Percentiles rank a stretch among this genome's conserved stretches.
Evolutionary conservation across 345 rosid genomes (phyloP).

Genomic region (Acer saccharum): DNA sequence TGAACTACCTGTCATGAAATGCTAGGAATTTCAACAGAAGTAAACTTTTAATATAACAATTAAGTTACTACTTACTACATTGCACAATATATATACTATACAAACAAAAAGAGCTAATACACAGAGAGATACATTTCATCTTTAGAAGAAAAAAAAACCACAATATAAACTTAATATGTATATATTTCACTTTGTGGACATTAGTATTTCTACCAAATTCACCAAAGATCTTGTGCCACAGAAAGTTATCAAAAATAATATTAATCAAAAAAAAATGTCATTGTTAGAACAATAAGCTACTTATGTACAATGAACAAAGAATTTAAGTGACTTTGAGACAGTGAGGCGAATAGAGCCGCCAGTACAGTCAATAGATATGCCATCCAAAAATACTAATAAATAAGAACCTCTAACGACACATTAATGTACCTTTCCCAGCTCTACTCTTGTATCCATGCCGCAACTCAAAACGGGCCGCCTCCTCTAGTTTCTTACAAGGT

Average conservation of each 20-base stretch:
- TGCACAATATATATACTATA: neutral
- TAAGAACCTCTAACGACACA: neutral
- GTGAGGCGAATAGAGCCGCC: neutral
- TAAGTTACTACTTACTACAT: neutral
- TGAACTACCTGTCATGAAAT: conserved; percentile 50
- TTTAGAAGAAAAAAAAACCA: neutral
- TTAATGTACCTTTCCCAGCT: conserved; percentile 54
- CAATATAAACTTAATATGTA: neutral
- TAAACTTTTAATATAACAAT: conserved; percentile 1
- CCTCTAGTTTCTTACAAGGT: conserved; percentile 87
- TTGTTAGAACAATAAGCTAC: neutral
- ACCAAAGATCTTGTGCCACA: neutral
- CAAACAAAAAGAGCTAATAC: neutral
- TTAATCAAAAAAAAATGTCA: neutral
- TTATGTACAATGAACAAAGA: neutral
- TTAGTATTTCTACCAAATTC: neutral
- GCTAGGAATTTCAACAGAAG: conserved; percentile 12
- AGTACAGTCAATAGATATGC: neutral
- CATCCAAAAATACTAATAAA: neutral
- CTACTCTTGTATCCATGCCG: conserved; percentile 66
- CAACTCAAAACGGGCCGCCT: conserved; percentile 88
- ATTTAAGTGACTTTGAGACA: neutral
- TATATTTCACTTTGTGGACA: neutral
- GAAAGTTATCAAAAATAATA: neutral
- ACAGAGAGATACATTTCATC: neutral